Evolutionary conservation across 345 rosid species (phyloP), one percentile per base, ranked within the genome.

Genomic region (Noccaea bulbosa): DNA sequence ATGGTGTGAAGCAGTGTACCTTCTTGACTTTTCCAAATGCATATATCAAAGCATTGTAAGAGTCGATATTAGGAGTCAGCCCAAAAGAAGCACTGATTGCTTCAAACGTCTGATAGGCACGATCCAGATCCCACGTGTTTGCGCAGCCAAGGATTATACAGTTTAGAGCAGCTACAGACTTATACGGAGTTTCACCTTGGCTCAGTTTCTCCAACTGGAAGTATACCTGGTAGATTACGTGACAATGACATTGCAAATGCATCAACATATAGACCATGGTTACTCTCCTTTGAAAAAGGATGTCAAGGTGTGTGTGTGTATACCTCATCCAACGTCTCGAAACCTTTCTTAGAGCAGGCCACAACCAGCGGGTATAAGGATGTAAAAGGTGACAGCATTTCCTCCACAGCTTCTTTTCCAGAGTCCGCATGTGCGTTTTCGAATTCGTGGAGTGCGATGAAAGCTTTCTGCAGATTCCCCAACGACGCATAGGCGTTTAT

Each of bases 31-130:
- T 94, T 65, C 96, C 98, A 73, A 89, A 94, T 11, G 99, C 95
- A 84, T 62, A 78, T 63, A 91, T 78, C 57, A 94, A 78, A 51
- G 93, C 85, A 72, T 94, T 94, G 71, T 80, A 94, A 8, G 99
- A 94, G 78, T 91, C 93, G 54, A 89, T 80, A 81, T 94, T 81
- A 52, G 93, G 90, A 35, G 80, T 82, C 83, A 94, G 75, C 63
- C 88, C 97, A 70, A 94, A 94, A 22, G 90, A 78, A 67, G 83
- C 72, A 74, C 88, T 57, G 46, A 94, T 84, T 46, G 99, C 92
- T 57, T 88, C 96, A 81, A 94, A 89, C n/a, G 98, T 94, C 79
- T 92, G 92, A 67, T 91, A 91, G 61, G 99, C 95, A 70, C 98
- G 98, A 55, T 88, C 93, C 27, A 91, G 82, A 68, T 94, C 99